Percentiles rank a stretch among this genome's conserved stretches.
Evolutionary conservation across 2,329 filamentous ascomycete genomes (phyloP).

Genomic region (Fusarium odoratissimum): DNA sequence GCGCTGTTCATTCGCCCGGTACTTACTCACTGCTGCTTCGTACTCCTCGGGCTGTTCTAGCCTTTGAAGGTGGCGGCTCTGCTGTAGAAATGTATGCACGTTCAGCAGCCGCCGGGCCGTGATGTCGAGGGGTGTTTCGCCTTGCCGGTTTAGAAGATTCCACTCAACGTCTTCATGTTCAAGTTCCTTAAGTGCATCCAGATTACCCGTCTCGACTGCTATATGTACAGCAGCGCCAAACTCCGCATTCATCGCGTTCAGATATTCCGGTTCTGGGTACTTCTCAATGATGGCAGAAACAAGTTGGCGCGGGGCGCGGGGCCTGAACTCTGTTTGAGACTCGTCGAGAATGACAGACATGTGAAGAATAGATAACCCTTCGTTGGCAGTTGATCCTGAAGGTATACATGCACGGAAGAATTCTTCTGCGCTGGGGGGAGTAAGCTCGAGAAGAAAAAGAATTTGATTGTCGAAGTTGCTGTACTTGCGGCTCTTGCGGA

Average conservation of each 20-base stretch:
- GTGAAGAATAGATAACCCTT: background rate
- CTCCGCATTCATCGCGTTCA: background rate
- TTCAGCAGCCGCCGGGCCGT: background rate
- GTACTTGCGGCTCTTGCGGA: background rate
- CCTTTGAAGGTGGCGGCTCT: background rate
- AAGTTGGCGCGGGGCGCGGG: background rate
- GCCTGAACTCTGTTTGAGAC: background rate
- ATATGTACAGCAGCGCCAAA: background rate
- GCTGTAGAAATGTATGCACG: background rate
- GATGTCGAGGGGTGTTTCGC: background rate
- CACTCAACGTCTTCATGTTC: accelerated
- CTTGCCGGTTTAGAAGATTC: background rate
- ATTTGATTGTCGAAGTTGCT: background rate
- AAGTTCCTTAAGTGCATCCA: background rate
- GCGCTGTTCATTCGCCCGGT: background rate
- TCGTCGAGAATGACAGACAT: background rate
- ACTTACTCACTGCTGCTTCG: accelerated
- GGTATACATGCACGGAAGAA: background rate
- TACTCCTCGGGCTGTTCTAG: background rate
- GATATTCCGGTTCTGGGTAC: accelerated
- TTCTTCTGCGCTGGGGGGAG: accelerated
- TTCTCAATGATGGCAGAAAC: background rate
- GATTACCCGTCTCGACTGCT: background rate
- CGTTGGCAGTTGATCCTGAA: background rate
- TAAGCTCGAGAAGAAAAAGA: background rate